Base-by-base conservation (phyloP, 352 stramenopile species). In the Phytophthora foliorum region DNA sequence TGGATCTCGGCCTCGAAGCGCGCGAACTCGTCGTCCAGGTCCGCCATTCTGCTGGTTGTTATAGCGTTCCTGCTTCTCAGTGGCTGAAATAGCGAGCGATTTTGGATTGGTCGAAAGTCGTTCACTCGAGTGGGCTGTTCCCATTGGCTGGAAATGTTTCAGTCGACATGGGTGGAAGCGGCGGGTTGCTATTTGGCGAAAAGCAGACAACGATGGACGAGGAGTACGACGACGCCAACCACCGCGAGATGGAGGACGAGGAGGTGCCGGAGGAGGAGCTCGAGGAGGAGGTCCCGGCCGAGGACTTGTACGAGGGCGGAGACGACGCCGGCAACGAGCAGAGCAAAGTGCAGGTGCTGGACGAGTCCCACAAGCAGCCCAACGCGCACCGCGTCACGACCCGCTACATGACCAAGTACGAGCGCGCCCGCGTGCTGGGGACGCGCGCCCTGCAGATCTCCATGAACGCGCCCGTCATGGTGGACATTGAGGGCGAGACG, bases 401-500 rank as follows among this genome's bases (percentile, higher is more conserved):
- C 9, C 84, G 91, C 39, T 99, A 99, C 86, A 98, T 99, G 86
- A 99, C 98, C 51, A 99, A 99, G 87, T 99, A 99, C 82, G 98
- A 99, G 78, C 84, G 95, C 63, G 98, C 98, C 16, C 90, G 98
- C 36, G 97, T 99, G 53, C 79, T 99, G 17, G 98, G 98, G 34
- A 99, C 98, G 56, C 84, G 98, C 17, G 98, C 98, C 42, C 84
- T 99, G 36, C 98, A 99, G 86, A 99, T 99, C 74, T 99, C 91
- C 61, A 98, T 99, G 95, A 99, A 99, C 67, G 96, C 96, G 22
- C 96, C 96, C 0, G 93, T 98, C 45, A 98, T 99, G 93, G 95
- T 97, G 49, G 84, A 98, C 80, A 93, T 99, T 76, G 94, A 99
- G 63, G 97, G 96, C 63, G 97, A 99, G 88, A 99, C 98, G 45